Percentiles rank a stretch among this genome's conserved stretches.
Conservation (phyloP, 139 green algal genomes). For the Micromonas commoda region DNA sequence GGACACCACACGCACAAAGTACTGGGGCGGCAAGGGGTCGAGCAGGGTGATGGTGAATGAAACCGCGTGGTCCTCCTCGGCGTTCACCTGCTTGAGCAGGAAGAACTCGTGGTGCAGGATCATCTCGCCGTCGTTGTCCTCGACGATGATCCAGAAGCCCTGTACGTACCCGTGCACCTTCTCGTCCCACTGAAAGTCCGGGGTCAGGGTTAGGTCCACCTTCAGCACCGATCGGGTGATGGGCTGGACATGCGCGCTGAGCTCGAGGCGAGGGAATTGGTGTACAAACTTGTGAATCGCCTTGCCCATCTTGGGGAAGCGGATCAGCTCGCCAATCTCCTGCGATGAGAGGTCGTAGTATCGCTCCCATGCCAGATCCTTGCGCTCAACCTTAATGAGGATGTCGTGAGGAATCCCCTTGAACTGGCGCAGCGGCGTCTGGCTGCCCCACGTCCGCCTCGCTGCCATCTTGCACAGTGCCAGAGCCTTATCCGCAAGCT, state of each 20-base stretch:
- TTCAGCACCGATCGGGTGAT: constrained; percentile 88
- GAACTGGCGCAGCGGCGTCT: constrained; percentile 87
- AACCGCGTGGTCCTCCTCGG: constrained; percentile 76
- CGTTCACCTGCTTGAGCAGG: constrained; percentile 68
- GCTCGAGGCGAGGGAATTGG: constrained; percentile 89
- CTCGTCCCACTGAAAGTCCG: constrained; percentile 93
- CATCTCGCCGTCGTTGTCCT: constrained; percentile 81
- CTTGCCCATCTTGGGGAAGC: constrained; percentile 92
- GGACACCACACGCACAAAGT: constrained; percentile 82
- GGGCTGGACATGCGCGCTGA: constrained; percentile 87
- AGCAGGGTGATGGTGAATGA: constrained; percentile 87
- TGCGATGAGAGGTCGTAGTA: constrained; percentile 88
- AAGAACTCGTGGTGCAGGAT: constrained; percentile 95
- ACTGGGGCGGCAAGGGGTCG: constrained; percentile 95
- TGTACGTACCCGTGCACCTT: constrained; percentile 85
- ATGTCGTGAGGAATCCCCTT: constrained; percentile 61
- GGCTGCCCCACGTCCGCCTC: constrained; percentile 81
- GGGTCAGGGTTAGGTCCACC: constrained; percentile 93
- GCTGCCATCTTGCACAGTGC: constrained; percentile 90
- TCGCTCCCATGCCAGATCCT: constrained; percentile 92
- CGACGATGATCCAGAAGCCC: constrained; percentile 93
- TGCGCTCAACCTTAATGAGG: constrained; percentile 73
- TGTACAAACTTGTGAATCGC: constrained; percentile 88
- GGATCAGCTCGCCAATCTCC: constrained; percentile 91
- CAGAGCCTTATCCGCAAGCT: constrained; percentile 76